Conservation (phyloP, 805 yeast species). For the Danielozyma ontarioensis region DNA sequence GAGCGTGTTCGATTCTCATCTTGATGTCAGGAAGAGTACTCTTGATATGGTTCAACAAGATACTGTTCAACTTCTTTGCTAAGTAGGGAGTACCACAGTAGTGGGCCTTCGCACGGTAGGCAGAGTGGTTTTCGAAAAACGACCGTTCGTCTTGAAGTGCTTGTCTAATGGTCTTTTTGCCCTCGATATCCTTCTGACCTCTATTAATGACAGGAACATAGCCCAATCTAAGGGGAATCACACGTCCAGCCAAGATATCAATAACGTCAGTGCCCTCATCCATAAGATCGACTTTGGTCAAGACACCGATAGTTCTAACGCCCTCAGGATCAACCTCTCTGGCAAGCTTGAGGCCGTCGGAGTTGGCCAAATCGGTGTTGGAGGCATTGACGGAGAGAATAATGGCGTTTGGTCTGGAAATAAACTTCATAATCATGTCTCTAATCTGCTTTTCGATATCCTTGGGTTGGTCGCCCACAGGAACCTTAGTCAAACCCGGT, state of each 20-base stretch:
- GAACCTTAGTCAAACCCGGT: conserved; percentile 97
- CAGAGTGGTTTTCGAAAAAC: conserved; percentile 84
- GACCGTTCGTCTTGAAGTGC: conserved; percentile 78
- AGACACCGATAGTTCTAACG: conserved; percentile 89
- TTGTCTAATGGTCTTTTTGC: conserved; percentile 77
- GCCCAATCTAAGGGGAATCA: conserved; percentile 91
- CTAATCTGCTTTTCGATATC: conserved; percentile 94
- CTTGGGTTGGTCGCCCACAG: conserved; percentile 98
- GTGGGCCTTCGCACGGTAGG: conserved; percentile 88
- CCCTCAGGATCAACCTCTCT: conserved; percentile 99
- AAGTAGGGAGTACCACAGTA: conserved; percentile 98
- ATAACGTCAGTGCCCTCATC: conserved; percentile 97
- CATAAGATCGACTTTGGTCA: conserved; percentile 95
- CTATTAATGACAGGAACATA: conserved; percentile 91
- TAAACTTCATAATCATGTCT: conserved; percentile 88
- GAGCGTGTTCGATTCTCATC: conserved; percentile 77
- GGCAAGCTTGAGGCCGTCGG: conserved; percentile 93
- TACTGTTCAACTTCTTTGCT: conserved; percentile 85
- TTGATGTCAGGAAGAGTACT: conserved; percentile 76
- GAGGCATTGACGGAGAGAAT: conserved; percentile 82
- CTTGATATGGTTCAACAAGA: conserved; percentile 80
- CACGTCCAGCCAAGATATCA: conserved; percentile 92
- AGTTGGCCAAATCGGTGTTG: conserved; percentile 93
- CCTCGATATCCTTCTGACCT: conserved; percentile 94
- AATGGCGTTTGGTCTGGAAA: conserved; percentile 92